These are phyloP conservation scores for Phytophthora europaea DNA, from an alignment of 352 stramenopile species.

Conservation along the genomic window DNA sequence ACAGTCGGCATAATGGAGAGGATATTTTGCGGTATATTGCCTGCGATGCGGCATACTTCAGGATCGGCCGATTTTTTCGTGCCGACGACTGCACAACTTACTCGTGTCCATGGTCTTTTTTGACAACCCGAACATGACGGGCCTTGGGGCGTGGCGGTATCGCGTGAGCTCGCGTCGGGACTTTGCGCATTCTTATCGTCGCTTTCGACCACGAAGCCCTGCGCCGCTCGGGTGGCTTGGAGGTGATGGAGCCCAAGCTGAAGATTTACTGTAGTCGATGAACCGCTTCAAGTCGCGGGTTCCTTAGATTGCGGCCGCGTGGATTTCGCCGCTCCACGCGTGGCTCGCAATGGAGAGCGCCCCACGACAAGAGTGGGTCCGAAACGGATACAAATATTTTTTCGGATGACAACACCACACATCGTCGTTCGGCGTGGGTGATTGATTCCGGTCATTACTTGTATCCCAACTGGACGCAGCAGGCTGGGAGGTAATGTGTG, in stretches of 20 bases:
- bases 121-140: conserved; percentile 1
- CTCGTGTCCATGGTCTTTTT: too few species aligned
- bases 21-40: conserved; percentile 5
- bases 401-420: conserved; percentile 1
- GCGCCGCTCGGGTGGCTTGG: conserved; percentile 8
- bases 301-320: conserved; percentile 13
- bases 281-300: conserved; percentile 8
- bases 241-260: neutral
- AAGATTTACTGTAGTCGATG: conserved; percentile 15
- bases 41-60: conserved; percentile 3
- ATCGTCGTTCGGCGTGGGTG: neutral
- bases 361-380: neutral
- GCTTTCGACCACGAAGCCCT: conserved; percentile 17
- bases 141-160: neutral
- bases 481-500: neutral
- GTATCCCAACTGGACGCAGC: neutral
- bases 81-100: conserved; percentile 10
- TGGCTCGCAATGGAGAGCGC: neutral
- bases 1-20: neutral
- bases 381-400: conserved; percentile 11
- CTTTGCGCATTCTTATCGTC: conserved; percentile 6
- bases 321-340: conserved; percentile 8
- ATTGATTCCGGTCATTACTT: conserved; percentile 29
- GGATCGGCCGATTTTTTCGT: conserved; percentile 22
- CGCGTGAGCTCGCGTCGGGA: neutral